phyloP scores from a whole-genome alignment of 2,329 filamentous ascomycete genomes.

The Emergomyces orientalis region DNA sequence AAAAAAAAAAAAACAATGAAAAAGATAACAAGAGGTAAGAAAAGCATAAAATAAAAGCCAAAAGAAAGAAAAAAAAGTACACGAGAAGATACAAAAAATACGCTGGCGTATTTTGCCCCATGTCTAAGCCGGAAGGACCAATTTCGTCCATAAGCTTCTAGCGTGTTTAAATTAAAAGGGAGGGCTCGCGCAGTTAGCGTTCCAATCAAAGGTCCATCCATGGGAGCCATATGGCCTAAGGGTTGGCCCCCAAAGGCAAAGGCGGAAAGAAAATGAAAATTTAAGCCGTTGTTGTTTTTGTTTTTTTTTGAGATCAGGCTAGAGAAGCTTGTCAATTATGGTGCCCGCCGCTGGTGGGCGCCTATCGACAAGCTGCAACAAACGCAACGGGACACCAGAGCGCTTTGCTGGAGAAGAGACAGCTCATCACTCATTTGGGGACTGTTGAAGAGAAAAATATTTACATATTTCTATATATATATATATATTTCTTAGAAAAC shows the following conservation, averaged over 20 bases:
- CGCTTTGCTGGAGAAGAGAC: background rate
- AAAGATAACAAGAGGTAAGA: background rate
- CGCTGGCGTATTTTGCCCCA: background rate
- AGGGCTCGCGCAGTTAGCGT: background rate
- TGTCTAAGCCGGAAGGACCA: background rate
- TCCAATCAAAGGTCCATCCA: background rate
- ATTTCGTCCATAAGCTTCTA: slow-evolving; percentile 4
- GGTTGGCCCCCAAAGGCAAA: background rate
- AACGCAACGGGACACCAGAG: too few species aligned
- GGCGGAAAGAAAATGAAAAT: background rate
- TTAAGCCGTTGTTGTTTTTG: background rate
- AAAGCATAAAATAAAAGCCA: background rate
- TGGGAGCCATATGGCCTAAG: background rate
- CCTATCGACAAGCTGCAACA: too few species aligned
- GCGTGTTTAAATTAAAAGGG: background rate
- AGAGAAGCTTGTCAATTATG: slow-evolving; percentile 3
- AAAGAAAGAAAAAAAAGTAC: background rate
- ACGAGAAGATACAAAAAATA: background rate
- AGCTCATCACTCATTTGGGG: background rate
- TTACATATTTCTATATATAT: too few species aligned
- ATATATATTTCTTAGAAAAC: background rate
- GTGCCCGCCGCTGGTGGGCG: background rate
- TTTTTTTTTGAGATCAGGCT: slow-evolving; percentile 1
- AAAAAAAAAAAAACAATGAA: background rate
- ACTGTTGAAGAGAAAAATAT: too few species aligned